Evolutionary conservation across 805 yeast genomes (phyloP).

Genomic region (Debaryomyces prosopidis): DNA sequence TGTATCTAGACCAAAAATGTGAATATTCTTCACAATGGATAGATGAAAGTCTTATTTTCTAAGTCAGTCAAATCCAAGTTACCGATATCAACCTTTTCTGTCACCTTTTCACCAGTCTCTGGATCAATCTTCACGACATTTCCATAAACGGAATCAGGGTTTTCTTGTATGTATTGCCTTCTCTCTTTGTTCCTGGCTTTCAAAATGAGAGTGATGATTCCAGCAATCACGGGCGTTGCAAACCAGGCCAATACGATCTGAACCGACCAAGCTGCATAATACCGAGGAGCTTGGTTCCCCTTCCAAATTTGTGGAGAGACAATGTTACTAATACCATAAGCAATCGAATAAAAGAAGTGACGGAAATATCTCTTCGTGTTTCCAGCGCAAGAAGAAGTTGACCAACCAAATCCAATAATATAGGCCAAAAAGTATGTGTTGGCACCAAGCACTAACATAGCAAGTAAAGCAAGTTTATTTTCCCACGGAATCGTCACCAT

Average conservation of each 20-base stretch:
- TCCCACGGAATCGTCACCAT: too few relatives aligned
- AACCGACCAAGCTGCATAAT: conserved; percentile 44
- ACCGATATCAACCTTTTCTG: conserved; percentile 48
- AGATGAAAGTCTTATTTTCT: conserved; percentile 52
- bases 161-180: conserved; percentile 4
- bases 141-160: conserved; percentile 14
- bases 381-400: too few relatives aligned
- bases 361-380: conserved; percentile 52
- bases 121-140: conserved; percentile 28
- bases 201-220: conserved; percentile 38
- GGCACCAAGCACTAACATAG: too few relatives aligned
- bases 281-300: conserved; percentile 43
- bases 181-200: conserved; percentile 45
- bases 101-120: conserved; percentile 20
- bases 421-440: too few relatives aligned
- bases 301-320: conserved; percentile 61
- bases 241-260: conserved; percentile 55
- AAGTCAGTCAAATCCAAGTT: conserved; percentile 54
- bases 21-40: conserved; percentile 37
- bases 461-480: too few relatives aligned
- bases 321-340: conserved; percentile 50
- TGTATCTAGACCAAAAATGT: too few relatives aligned
- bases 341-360: conserved; percentile 45
- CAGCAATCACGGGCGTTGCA: conserved; percentile 43
- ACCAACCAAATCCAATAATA: too few relatives aligned